These are phyloP conservation scores for Aspergillus haitiensis DNA, from an alignment of 495 filamentous ascomycete genomes.

Conservation along the genomic window DNA sequence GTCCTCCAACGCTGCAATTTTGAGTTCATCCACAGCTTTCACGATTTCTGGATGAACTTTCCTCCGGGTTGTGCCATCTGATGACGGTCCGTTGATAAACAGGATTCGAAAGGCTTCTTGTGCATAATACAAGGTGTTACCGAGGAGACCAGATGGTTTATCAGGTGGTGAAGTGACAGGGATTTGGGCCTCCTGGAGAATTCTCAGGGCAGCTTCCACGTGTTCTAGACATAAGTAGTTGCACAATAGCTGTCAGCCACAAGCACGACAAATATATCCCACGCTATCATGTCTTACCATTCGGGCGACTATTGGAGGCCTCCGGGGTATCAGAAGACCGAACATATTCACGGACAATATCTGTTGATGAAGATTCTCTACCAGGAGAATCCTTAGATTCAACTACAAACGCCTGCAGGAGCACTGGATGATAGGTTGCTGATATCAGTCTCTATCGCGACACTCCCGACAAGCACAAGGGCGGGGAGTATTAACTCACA, in stretches of 20 bases:
- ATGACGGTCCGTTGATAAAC: conserved; percentile 50
- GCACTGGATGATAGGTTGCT: conserved; percentile 29
- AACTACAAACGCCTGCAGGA: conserved; percentile 38
- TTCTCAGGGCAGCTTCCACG: conserved; percentile 38
- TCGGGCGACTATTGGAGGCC: conserved; percentile 26
- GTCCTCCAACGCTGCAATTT: conserved; percentile 69
- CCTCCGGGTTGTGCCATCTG: conserved; percentile 24
- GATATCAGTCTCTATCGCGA: conserved; percentile 29
- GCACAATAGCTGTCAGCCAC: conserved; percentile 13
- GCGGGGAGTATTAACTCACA: conserved; percentile 32
- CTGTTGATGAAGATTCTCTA: conserved; percentile 24
- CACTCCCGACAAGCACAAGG: neutral
- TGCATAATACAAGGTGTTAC: conserved; percentile 50
- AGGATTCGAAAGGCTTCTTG: conserved; percentile 49
- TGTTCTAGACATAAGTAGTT: conserved; percentile 28
- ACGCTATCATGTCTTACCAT: conserved; percentile 35
- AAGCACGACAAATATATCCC: neutral
- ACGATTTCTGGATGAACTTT: conserved; percentile 37
- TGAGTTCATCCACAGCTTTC: conserved; percentile 68
- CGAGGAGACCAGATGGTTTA: conserved; percentile 46
- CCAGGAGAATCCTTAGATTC: conserved; percentile 26
- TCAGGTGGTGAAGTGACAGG: conserved; percentile 27
- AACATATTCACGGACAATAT: conserved; percentile 21
- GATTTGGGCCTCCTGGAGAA: conserved; percentile 36
- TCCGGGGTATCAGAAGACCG: conserved; percentile 22